A percentile compares a stretch with the other conserved stretches of the same genome.
phyloP scores from a whole-genome alignment of 208 protist species.

The Cochliopodium minus region DNA sequence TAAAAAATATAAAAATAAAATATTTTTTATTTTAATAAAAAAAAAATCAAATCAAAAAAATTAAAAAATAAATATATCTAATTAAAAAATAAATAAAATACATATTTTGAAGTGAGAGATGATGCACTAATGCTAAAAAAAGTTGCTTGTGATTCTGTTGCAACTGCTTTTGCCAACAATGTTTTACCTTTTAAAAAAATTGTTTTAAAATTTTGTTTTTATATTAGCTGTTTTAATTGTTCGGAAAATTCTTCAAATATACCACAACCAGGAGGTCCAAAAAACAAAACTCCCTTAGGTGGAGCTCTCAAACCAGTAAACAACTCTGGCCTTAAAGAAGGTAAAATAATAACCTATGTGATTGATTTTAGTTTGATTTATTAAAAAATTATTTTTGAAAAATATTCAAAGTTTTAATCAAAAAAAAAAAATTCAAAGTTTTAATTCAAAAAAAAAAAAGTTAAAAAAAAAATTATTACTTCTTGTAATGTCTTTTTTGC shows the following conservation, averaged over 20 bases:
- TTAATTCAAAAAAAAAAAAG: too few species aligned
- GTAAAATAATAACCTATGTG: too few species aligned
- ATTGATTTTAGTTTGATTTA: too few species aligned
- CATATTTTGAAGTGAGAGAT: conserved; percentile 67
- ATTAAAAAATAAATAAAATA: conserved; percentile 1
- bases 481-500: conserved; percentile 19
- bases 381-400: too few species aligned
- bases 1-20: too few species aligned
- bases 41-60: too few species aligned
- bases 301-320: conserved; percentile 19
- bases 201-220: too few species aligned
- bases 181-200: conserved; percentile 40
- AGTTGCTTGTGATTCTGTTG: conserved; percentile 59
- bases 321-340: conserved; percentile 16
- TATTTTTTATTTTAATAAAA: conserved; percentile 5
- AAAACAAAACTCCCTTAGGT: conserved; percentile 12
- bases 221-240: too few species aligned
- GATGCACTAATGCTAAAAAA: conserved; percentile 80
- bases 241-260: too few species aligned
- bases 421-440: too few species aligned
- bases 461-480: too few species aligned
- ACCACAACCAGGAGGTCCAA: conserved; percentile 13
- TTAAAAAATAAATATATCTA: conserved; percentile 1
- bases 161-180: conserved; percentile 71
- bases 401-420: too few species aligned